Percentiles rank a stretch among this genome's conserved stretches.
Evolutionary conservation across 441 rosid genomes (phyloP).

Genomic region (Euphorbia celastroides): DNA sequence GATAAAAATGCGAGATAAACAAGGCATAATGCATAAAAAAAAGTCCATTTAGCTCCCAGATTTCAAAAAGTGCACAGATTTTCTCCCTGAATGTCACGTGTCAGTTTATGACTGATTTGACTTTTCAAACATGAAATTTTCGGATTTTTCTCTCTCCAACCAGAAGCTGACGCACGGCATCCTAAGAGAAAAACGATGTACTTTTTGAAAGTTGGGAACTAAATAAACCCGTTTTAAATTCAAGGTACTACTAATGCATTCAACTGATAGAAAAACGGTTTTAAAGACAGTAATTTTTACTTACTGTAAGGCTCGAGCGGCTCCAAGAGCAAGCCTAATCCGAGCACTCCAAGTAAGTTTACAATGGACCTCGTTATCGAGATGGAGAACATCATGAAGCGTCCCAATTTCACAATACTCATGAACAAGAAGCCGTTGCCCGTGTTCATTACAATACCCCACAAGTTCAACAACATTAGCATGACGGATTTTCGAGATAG

Average conservation of each 20-base stretch:
- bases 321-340: slow-evolving; percentile 61
- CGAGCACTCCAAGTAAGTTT: slow-evolving; percentile 72
- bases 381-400: slow-evolving; percentile 63
- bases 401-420: slow-evolving; percentile 58
- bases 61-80: too few relatives aligned
- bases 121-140: too few relatives aligned
- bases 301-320: slow-evolving; percentile 85
- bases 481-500: slow-evolving; percentile 51
- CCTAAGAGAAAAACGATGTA: too few relatives aligned
- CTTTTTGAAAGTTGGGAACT: too few relatives aligned
- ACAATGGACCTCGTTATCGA: slow-evolving; percentile 44
- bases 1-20: not conserved
- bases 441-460: slow-evolving; percentile 80
- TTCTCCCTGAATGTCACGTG: too few relatives aligned
- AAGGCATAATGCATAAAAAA: not conserved
- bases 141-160: too few relatives aligned
- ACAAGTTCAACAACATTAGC: slow-evolving; percentile 58
- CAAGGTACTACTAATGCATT: too few relatives aligned
- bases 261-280: too few relatives aligned
- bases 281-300: slow-evolving; percentile 30
- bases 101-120: too few relatives aligned
- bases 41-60: too few relatives aligned
- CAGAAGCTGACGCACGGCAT: too few relatives aligned
- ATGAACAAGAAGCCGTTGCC: slow-evolving; percentile 61
- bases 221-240: too few relatives aligned